Percentiles rank a stretch among this genome's conserved stretches.
phyloP scores from a whole-genome alignment of 2,329 filamentous ascomycete species.

The Beauveria brongniartii region DNA sequence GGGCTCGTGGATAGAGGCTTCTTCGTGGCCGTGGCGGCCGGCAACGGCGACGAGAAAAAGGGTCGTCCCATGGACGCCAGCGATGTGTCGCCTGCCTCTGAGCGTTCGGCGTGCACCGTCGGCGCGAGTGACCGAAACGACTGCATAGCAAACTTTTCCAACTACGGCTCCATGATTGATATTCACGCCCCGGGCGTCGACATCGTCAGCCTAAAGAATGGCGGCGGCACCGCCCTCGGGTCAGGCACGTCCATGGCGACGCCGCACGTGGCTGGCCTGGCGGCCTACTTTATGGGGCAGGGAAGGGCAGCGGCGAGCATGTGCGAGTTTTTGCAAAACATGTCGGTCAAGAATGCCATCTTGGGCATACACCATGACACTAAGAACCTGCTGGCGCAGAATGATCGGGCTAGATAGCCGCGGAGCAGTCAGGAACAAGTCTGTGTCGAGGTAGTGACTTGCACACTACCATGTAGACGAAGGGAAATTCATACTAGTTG shows the following conservation, averaged over 20 bases:
- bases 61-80: constrained; percentile 1
- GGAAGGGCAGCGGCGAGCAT: neutral
- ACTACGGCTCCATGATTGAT: constrained; percentile 47
- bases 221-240: constrained; percentile 19
- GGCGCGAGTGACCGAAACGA: constrained; percentile 22
- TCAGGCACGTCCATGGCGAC: constrained; percentile 40
- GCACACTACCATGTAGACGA: neutral
- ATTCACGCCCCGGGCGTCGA: constrained; percentile 1
- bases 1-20: constrained; percentile 13
- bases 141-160: constrained; percentile 31
- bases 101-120: constrained; percentile 17
- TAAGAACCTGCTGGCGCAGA: constrained; percentile 6
- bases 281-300: constrained; percentile 14
- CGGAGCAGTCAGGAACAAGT: neutral
- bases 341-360: neutral
- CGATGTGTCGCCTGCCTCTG: constrained; percentile 14
- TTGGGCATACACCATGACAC: neutral
- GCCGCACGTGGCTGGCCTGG: constrained; percentile 33
- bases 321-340: neutral
- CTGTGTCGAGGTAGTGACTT: neutral
- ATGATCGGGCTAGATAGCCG: neutral
- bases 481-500: neutral
- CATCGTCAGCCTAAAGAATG: neutral
- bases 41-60: constrained; percentile 9
- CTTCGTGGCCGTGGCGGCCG: constrained; percentile 16